Percentiles rank a stretch among this genome's conserved stretches.
phyloP scores from a whole-genome alignment of 768 basidiomycete genomes.

The Thelephora ganbajun region DNA sequence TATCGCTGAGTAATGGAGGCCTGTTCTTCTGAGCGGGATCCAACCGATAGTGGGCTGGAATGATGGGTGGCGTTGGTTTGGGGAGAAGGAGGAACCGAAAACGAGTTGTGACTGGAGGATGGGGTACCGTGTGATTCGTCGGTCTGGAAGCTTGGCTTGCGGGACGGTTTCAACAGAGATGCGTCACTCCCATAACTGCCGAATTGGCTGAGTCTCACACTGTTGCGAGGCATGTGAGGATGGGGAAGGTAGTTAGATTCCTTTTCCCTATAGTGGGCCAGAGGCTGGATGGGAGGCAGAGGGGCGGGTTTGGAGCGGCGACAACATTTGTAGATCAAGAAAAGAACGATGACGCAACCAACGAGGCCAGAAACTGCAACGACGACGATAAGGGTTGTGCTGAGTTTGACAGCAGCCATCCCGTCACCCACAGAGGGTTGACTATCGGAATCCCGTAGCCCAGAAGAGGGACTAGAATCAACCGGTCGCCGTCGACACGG shows the following conservation, averaged over 20 bases:
- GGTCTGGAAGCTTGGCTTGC: conserved; percentile 3
- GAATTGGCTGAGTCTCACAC: conserved; percentile 13
- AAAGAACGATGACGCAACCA: conserved; percentile 22
- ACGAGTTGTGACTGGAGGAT: conserved; percentile 2
- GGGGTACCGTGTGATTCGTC: conserved; percentile 12
- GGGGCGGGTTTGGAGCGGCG: conserved; percentile 25
- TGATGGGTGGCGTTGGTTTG: neutral
- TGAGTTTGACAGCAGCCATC: conserved; percentile 9
- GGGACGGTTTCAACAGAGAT: conserved; percentile 2
- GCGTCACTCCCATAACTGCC: neutral
- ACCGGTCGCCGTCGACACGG: neutral
- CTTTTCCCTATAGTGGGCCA: conserved; percentile 46
- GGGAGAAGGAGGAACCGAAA: neutral
- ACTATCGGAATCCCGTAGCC: conserved; percentile 5
- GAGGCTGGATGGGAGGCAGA: conserved; percentile 50
- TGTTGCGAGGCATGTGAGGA: conserved; percentile 9
- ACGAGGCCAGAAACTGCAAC: conserved; percentile 32
- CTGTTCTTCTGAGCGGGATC: neutral
- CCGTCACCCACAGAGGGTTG: conserved; percentile 5
- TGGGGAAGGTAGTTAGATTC: conserved; percentile 28
- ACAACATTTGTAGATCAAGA: conserved; percentile 23
- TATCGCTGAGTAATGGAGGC: conserved; percentile 4
- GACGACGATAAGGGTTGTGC: conserved; percentile 27
- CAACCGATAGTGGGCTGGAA: neutral
- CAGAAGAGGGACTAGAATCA: neutral